Percentiles rank a stretch among this genome's conserved stretches.
phyloP scores from a whole-genome alignment of 345 rosid genomes.

The Boechera divaricarpa region DNA sequence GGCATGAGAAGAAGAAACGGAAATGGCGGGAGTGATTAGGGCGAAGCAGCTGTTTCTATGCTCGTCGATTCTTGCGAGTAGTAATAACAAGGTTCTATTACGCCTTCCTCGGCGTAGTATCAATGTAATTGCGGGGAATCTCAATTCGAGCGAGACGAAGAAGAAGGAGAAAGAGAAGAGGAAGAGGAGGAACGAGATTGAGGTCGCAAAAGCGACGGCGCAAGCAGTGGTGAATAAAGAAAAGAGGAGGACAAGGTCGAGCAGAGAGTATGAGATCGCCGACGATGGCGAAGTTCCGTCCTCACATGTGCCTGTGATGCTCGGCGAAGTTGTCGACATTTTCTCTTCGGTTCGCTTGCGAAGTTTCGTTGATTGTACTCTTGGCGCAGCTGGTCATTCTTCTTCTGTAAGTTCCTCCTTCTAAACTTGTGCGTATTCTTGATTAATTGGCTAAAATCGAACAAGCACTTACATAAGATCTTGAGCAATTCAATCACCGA shows the following conservation, averaged over 20 bases:
- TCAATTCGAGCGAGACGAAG: constrained; percentile 38
- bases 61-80: constrained; percentile 31
- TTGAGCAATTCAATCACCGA: background rate
- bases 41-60: constrained; percentile 40
- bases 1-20: constrained; percentile 38
- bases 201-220: constrained; percentile 25
- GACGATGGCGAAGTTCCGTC: constrained; percentile 40
- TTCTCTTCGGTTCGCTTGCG: constrained; percentile 61
- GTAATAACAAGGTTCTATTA: background rate
- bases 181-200: constrained; percentile 40
- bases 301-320: constrained; percentile 81
- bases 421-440: constrained; percentile 4
- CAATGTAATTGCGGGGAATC: constrained; percentile 40
- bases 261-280: constrained; percentile 53
- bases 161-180: constrained; percentile 45
- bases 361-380: constrained; percentile 87
- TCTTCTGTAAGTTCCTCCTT: constrained; percentile 63
- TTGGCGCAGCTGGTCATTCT: constrained; percentile 95
- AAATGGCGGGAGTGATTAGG: constrained; percentile 45
- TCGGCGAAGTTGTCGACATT: constrained; percentile 82
- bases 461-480: background rate
- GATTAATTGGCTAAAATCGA: constrained; percentile 21
- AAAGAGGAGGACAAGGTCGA: constrained; percentile 84
- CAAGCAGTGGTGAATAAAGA: constrained; percentile 50
- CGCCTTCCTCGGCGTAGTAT: constrained; percentile 33